Evolutionary conservation across 2,329 filamentous ascomycete genomes (phyloP).

Genomic region (Westerdykella sp.): DNA sequence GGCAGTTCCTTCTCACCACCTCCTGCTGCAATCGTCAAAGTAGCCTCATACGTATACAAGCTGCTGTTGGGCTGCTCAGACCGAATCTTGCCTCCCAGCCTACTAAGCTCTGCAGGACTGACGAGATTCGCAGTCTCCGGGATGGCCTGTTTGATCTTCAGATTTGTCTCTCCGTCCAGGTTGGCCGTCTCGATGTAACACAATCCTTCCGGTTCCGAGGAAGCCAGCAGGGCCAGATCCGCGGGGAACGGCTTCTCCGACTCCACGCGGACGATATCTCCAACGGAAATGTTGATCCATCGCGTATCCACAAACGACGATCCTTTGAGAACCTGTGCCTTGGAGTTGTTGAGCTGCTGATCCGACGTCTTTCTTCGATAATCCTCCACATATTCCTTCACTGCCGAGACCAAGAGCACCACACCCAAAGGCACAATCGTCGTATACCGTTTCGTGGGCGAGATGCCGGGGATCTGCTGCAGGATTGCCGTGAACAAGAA

Average conservation of each 20-base stretch:
- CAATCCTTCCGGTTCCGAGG: slow-evolving; percentile 91
- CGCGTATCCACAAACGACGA: slow-evolving; percentile 78
- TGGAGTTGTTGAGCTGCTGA: slow-evolving; percentile 79
- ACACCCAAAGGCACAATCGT: slow-evolving; percentile 91
- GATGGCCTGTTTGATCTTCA: slow-evolving; percentile 97
- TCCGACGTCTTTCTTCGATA: slow-evolving; percentile 85
- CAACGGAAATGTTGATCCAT: slow-evolving; percentile 90
- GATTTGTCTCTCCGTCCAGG: slow-evolving; percentile 92
- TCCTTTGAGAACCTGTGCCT: slow-evolving; percentile 74
- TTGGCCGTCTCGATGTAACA: slow-evolving; percentile 99
- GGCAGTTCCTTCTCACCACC: slow-evolving; percentile 90
- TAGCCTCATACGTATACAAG: slow-evolving; percentile 96
- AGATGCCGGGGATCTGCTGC: slow-evolving; percentile 92
- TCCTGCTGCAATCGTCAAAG: slow-evolving; percentile 80
- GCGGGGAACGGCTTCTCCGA: slow-evolving; percentile 94
- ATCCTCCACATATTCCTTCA: slow-evolving; percentile 91
- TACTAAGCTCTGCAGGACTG: slow-evolving; percentile 76
- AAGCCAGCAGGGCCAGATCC: slow-evolving; percentile 84
- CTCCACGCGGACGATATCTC: slow-evolving; percentile 86
- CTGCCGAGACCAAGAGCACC: slow-evolving; percentile 88
- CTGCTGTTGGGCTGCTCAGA: slow-evolving; percentile 98
- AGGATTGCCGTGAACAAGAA: slow-evolving; percentile 95
- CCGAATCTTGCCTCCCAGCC: slow-evolving; percentile 77
- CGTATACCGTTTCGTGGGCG: slow-evolving; percentile 90
- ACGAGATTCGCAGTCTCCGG: slow-evolving; percentile 87